Conservation (phyloP, 805 yeast species). For the Kodamaea leandrae region DNA sequence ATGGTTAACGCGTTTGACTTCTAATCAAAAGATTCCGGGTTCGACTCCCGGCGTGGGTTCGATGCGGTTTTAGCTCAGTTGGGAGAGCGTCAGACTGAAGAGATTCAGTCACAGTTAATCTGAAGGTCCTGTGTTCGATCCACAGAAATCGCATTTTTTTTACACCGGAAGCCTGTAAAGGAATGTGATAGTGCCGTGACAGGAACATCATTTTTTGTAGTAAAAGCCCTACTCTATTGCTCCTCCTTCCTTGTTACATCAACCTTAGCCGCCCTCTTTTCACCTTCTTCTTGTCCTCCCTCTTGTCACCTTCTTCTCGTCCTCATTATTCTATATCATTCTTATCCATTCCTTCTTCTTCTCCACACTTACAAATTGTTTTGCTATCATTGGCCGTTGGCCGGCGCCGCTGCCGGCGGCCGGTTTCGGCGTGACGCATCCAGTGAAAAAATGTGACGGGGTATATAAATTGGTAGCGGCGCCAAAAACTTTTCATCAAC, state of each 20-base stretch:
- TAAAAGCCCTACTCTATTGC: background rate
- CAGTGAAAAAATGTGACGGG: background rate
- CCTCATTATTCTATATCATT: no score
- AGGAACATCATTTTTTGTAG: background rate
- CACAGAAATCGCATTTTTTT: conserved; percentile 61
- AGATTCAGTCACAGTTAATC: conserved; percentile 33
- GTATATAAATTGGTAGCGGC: conserved; percentile 3
- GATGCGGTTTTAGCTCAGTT: conserved; percentile 12
- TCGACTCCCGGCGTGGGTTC: conserved; percentile 10
- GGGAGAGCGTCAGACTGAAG: conserved; percentile 40
- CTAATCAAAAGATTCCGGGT: conserved; percentile 14
- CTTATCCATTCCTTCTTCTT: no score
- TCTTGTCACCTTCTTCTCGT: background rate
- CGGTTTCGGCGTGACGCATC: conserved; percentile 5
- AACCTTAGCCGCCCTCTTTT: background rate
- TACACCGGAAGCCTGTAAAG: no score
- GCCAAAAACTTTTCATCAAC: background rate
- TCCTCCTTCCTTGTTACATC: background rate
- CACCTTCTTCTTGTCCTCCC: background rate
- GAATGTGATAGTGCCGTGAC: background rate
- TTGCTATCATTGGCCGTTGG: conserved; percentile 3
- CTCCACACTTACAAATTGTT: conserved; percentile 1
- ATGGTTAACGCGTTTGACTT: conserved; percentile 25
- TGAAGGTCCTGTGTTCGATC: conserved; percentile 90
- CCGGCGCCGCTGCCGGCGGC: conserved; percentile 9